A percentile compares a stretch with the other conserved stretches of the same genome.
Conservation (phyloP, 495 filamentous ascomycete species). For the Endocarpon pusillum region DNA sequence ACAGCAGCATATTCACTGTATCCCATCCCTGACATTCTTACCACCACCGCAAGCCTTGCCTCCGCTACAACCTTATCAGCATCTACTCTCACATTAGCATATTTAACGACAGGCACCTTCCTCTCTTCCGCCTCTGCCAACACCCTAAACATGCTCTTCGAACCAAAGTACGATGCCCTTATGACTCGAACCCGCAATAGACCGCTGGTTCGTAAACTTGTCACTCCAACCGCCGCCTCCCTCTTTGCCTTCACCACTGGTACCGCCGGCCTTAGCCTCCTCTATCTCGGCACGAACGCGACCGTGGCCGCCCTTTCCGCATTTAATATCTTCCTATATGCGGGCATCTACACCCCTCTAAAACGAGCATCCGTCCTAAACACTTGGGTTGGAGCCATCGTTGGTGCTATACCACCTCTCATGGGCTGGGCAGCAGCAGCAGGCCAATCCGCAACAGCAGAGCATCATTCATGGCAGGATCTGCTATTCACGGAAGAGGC, state of each 20-base stretch:
- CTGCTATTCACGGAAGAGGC: conserved; percentile 54
- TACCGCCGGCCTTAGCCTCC: conserved; percentile 40
- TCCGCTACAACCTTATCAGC: conserved; percentile 65
- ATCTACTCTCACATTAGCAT: conserved; percentile 75
- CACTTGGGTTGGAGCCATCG: conserved; percentile 87
- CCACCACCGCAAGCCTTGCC: conserved; percentile 33
- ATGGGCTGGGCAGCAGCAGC: conserved; percentile 97
- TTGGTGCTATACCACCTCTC: conserved; percentile 83
- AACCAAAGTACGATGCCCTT: conserved; percentile 73
- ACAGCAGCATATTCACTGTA: conserved; percentile 87
- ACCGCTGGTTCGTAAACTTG: conserved; percentile 69
- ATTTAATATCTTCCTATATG: conserved; percentile 76
- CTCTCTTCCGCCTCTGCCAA: conserved; percentile 78
- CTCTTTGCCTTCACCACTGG: conserved; percentile 63
- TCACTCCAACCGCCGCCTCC: conserved; percentile 57
- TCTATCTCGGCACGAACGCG: conserved; percentile 86
- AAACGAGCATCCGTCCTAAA: conserved; percentile 79
- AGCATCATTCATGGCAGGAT: conserved; percentile 55
- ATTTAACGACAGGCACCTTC: conserved; percentile 78
- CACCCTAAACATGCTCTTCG: conserved; percentile 91
- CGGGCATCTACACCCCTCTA: conserved; percentile 78
- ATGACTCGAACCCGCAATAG: conserved; percentile 86
- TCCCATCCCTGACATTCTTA: conserved; percentile 62
- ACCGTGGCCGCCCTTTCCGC: conserved; percentile 76
- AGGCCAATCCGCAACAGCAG: conserved; percentile 62